Base-by-base conservation (phyloP, 345 rosid species). In the Turritis glabra region DNA sequence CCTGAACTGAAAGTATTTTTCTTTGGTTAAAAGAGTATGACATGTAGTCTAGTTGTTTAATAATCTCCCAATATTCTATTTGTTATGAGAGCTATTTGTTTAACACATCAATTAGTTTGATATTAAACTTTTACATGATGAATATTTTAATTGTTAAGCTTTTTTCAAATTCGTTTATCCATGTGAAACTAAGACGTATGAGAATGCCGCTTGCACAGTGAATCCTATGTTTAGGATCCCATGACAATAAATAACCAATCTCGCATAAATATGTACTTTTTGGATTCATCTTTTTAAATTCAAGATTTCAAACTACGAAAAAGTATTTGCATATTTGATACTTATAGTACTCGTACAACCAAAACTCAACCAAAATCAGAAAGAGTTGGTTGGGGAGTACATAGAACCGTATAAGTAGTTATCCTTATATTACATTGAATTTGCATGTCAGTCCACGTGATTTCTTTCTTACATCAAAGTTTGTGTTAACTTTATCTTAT, bases 191-290 rank as follows among this genome's bases (percentile, higher is more conserved):
- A 46, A 30, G 25, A 57, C 14, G 3, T 35, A 37, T 9, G 8
- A 26, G 32, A 19, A 15, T 35, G 35, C 71, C 65, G 23, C 52
- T 62, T 53, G 30, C 71, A 52, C 41, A 46, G 75, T 69, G 80
- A 69, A 76, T 76, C 80, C 75, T 69, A 76, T 76, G 71, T 76
- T 76, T 69, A 69, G 66, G 71, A 76, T 76, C 75, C 75, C 66
- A 69, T 63, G 80, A 55, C 59, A 44, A 44, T 14, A 75, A 44
- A 44, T 14, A 40, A 61, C 64, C 57, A 61, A 33, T 21, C 50
- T 53, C 64, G 18, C 70, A 68, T 22, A 41, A n/a, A 12, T 22
- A 68, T 52, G 73, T 66, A 56, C 67, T 52, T 75, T 47, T 21
- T 26, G 15, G 32, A 10, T 7, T 46, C 35, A 8, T 26, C 53